phyloP scores from a whole-genome alignment of 2,329 filamentous ascomycete genomes.

The Penicillium sumatraense region DNA sequence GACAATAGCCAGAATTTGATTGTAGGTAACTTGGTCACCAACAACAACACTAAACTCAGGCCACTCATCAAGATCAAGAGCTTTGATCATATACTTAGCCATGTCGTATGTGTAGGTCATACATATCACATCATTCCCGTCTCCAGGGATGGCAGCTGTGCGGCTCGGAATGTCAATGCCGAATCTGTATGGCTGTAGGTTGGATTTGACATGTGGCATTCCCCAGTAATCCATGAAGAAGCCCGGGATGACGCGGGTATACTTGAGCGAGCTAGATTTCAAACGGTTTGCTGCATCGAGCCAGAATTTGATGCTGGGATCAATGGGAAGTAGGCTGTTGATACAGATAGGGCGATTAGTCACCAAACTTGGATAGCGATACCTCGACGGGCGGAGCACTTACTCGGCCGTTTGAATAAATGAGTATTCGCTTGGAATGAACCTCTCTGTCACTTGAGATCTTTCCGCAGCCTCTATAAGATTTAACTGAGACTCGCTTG shows the following conservation, averaged over 20 bases:
- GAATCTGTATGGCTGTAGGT: slow-evolving; percentile 47
- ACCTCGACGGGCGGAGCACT: slow-evolving; percentile 4
- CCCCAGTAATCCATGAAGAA: slow-evolving; percentile 56
- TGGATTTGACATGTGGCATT: slow-evolving; percentile 41
- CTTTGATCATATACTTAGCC: slow-evolving; percentile 50
- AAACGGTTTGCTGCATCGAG: slow-evolving; percentile 35
- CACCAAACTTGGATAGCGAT: neutral
- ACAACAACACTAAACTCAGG: slow-evolving; percentile 41
- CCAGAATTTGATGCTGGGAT: slow-evolving; percentile 38
- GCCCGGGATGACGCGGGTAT: slow-evolving; percentile 46
- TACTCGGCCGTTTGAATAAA: slow-evolving; percentile 39
- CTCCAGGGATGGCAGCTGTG: slow-evolving; percentile 54
- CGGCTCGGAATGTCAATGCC: slow-evolving; percentile 52
- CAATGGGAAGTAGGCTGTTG: slow-evolving; percentile 31
- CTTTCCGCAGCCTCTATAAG: slow-evolving; percentile 51
- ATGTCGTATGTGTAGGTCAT: slow-evolving; percentile 58
- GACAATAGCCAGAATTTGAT: slow-evolving; percentile 50
- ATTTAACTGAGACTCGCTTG: slow-evolving; percentile 43
- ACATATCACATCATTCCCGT: slow-evolving; percentile 49
- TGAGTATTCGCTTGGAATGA: slow-evolving; percentile 52
- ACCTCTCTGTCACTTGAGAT: slow-evolving; percentile 44
- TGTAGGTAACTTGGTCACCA: slow-evolving; percentile 51
- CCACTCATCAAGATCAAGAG: slow-evolving; percentile 52
- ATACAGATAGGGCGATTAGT: neutral
- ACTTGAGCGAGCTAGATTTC: slow-evolving; percentile 40